Percentiles rank a stretch among this genome's conserved stretches.
These are phyloP conservation scores for Cadophora sp. DNA, from an alignment of 2,329 filamentous ascomycete genomes.

Conservation along the genomic window DNA sequence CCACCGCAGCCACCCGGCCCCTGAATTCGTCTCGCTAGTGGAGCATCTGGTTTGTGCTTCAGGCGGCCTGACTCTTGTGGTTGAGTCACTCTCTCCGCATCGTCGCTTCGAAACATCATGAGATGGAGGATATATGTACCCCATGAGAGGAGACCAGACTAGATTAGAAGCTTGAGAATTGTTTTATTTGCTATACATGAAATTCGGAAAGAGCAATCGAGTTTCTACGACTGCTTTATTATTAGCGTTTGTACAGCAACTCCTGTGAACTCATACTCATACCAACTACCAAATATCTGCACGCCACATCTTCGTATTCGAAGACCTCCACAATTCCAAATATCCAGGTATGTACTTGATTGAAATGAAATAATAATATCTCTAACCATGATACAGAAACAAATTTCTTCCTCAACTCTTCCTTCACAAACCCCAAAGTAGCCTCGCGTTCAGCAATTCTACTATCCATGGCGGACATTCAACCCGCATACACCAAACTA, in stretches of 20 bases:
- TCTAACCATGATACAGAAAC: background rate
- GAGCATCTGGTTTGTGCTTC: background rate
- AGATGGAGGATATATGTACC: background rate
- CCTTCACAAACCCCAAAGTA: background rate
- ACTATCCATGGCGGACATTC: background rate
- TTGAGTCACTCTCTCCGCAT: background rate
- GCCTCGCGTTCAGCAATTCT: background rate
- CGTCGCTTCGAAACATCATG: background rate
- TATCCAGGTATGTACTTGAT: too few relatives aligned
- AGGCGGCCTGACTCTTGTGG: conserved; percentile 14
- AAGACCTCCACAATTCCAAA: too few relatives aligned
- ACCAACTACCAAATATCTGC: too few relatives aligned
- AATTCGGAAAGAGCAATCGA: background rate
- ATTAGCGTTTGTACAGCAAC: too few relatives aligned
- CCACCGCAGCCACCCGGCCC: conserved; percentile 8
- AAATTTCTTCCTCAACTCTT: background rate
- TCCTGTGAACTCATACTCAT: too few relatives aligned
- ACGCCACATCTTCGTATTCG: too few relatives aligned
- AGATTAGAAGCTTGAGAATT: too few relatives aligned
- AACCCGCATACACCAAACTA: background rate
- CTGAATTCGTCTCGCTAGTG: background rate
- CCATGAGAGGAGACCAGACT: background rate
- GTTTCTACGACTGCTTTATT: background rate
- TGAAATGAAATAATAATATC: too few relatives aligned
- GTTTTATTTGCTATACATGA: background rate